Evolutionary conservation across 805 yeast species (phyloP).

Genomic region (Kurtzmaniella cleridarum): DNA sequence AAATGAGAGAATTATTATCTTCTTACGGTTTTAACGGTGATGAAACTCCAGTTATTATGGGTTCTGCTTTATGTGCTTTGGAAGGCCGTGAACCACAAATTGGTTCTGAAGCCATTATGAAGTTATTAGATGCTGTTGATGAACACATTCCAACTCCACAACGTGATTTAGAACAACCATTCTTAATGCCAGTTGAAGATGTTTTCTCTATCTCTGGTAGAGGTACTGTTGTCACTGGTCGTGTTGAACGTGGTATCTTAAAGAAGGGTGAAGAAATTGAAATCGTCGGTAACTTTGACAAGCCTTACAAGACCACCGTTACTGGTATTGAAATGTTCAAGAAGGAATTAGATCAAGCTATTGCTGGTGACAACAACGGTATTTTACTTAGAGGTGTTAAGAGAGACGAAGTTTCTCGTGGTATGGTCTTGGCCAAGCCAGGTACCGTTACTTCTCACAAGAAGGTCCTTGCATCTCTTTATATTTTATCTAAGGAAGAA

Average conservation of each 20-base stretch:
- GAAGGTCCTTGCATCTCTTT: constrained; percentile 89
- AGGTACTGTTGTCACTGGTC: constrained; percentile 98
- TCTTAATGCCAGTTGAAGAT: constrained; percentile 95
- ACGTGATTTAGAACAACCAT: constrained; percentile 94
- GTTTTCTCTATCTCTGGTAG: constrained; percentile 98
- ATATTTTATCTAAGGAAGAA: constrained; percentile 91
- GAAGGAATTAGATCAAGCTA: constrained; percentile 95
- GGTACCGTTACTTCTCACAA: constrained; percentile 88
- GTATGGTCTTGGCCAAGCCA: constrained; percentile 95
- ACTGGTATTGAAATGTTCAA: constrained; percentile 99
- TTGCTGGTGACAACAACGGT: constrained; percentile 99
- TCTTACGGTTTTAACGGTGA: constrained; percentile 98
- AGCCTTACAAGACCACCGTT: constrained; percentile 87
- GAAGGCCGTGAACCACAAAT: constrained; percentile 86
- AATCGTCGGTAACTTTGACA: constrained; percentile 86
- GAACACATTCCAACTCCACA: constrained; percentile 92
- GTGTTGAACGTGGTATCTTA: constrained; percentile 96
- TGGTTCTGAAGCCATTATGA: constrained; percentile 78
- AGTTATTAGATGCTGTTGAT: constrained; percentile 88
- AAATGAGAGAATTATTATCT: constrained; percentile 93
- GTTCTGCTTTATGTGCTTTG: constrained; percentile 95
- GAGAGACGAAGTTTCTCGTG: constrained; percentile 95
- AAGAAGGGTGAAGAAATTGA: constrained; percentile 98
- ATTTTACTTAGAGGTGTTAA: constrained; percentile 94
- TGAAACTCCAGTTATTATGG: constrained; percentile 96